Conservation (phyloP, 805 yeast genomes). For the Candida palmyrensis region DNA sequence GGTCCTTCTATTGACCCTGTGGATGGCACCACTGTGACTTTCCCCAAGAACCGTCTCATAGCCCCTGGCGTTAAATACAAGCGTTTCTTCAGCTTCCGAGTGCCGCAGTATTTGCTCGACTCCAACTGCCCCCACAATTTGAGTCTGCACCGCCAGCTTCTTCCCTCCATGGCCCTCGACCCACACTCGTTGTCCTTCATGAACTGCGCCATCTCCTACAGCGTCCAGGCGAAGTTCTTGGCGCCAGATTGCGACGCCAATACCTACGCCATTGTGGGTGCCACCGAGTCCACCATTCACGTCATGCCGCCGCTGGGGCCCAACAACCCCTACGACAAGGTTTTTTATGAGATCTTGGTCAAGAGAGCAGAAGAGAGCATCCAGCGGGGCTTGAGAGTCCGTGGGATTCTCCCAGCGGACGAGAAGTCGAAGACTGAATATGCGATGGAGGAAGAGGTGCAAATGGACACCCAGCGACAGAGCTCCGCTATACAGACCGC, state of each 20-base stretch:
- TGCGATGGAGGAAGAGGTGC: too few species aligned
- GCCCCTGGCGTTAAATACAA: slow-evolving; percentile 4
- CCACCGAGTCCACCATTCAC: background rate
- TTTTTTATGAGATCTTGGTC: background rate
- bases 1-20: background rate
- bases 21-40: slow-evolving; percentile 1
- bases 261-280: background rate
- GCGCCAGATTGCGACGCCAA: background rate
- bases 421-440: background rate
- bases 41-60: background rate
- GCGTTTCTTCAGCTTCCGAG: slow-evolving; percentile 7
- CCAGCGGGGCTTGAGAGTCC: background rate
- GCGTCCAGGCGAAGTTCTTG: slow-evolving; percentile 2
- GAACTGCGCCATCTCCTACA: background rate
- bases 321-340: too few species aligned
- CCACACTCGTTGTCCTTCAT: slow-evolving; percentile 7
- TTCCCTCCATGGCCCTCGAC: slow-evolving; percentile 29
- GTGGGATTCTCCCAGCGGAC: background rate
- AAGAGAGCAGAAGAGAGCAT: background rate
- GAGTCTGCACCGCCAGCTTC: slow-evolving; percentile 26
- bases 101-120: slow-evolving; percentile 9
- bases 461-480: too few species aligned
- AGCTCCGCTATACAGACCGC: background rate
- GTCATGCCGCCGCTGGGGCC: background rate
- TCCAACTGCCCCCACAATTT: slow-evolving; percentile 9